Conservation (phyloP, 345 rosid species). For the Brassica juncea region DNA sequence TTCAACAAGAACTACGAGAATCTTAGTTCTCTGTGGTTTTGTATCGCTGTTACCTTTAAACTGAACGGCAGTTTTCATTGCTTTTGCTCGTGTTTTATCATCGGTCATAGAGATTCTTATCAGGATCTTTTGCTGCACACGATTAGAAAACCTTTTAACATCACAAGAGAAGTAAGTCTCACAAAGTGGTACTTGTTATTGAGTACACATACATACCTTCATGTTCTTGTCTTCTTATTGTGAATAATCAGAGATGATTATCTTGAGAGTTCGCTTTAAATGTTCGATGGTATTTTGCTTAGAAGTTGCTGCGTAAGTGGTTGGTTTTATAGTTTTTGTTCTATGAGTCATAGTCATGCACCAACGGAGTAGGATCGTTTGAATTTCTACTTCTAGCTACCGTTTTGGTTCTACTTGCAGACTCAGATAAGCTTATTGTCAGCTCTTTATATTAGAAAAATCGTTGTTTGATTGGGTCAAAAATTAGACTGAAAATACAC, state of each 20-base stretch:
- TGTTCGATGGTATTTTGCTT: background rate
- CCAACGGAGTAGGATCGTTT: constrained; percentile 32
- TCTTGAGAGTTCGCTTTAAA: background rate
- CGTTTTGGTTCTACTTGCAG: background rate
- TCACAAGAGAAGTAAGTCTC: background rate
- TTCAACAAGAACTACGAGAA: background rate
- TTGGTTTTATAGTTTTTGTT: background rate
- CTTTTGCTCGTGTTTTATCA: constrained; percentile 38
- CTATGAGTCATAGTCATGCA: constrained; percentile 12
- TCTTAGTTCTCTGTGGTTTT: background rate
- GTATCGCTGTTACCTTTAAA: constrained; percentile 29
- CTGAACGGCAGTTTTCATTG: constrained; percentile 15
- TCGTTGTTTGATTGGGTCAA: constrained; percentile 11
- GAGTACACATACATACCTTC: constrained; percentile 33
- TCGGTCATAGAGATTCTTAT: constrained; percentile 37
- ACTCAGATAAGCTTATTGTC: background rate
- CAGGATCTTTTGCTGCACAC: constrained; percentile 42
- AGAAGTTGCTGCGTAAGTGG: background rate
- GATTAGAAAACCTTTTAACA: background rate
- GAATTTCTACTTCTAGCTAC: constrained; percentile 21
- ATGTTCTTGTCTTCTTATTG: constrained; percentile 32
- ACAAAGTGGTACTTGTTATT: background rate
- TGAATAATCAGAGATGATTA: background rate
- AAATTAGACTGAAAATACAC: background rate
- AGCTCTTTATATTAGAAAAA: background rate